Percentiles rank a stretch among this genome's conserved stretches.
These are phyloP conservation scores for Trichoderma hamatum DNA, from an alignment of 2,329 filamentous ascomycete genomes.

Conservation along the genomic window DNA sequence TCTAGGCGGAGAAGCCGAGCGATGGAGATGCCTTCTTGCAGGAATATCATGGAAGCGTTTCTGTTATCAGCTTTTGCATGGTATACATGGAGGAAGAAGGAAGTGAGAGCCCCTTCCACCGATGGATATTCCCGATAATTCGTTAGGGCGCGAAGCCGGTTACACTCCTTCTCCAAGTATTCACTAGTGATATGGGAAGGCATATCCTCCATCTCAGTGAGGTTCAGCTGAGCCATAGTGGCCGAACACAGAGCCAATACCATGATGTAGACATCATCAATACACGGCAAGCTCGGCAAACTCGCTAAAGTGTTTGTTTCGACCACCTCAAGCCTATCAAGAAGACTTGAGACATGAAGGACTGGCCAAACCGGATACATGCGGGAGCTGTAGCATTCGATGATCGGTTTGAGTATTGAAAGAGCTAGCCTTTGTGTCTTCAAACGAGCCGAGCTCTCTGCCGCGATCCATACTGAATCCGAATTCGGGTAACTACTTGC, in stretches of 20 bases:
- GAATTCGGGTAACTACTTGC: not conserved
- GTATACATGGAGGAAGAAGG: slow-evolving; percentile 26
- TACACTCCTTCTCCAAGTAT: slow-evolving; percentile 25
- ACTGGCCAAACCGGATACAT: slow-evolving; percentile 26
- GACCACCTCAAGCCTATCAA: not conserved
- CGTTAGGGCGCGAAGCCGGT: not conserved
- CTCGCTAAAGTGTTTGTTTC: not conserved
- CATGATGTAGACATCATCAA: slow-evolving; percentile 16
- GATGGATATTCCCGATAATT: slow-evolving; percentile 24
- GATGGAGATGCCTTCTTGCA: slow-evolving; percentile 25
- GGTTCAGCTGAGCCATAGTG: slow-evolving; percentile 24
- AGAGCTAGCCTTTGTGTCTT: not conserved
- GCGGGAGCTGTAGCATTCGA: slow-evolving; percentile 19
- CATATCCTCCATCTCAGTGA: not conserved
- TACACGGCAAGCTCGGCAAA: not conserved
- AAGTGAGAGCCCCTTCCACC: slow-evolving; percentile 14
- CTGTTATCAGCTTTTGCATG: slow-evolving; percentile 23
- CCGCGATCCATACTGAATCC: not conserved
- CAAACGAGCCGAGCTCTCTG: not conserved
- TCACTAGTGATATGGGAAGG: slow-evolving; percentile 7
- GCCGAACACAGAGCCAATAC: slow-evolving; percentile 17
- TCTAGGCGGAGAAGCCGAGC: slow-evolving; percentile 20
- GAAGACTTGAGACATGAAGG: not conserved
- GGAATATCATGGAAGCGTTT: slow-evolving; percentile 23
- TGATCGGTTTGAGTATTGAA: slow-evolving; percentile 8